Evolutionary conservation across 116 monocot genomes (phyloP).

Genomic region (Iris pallida): DNA sequence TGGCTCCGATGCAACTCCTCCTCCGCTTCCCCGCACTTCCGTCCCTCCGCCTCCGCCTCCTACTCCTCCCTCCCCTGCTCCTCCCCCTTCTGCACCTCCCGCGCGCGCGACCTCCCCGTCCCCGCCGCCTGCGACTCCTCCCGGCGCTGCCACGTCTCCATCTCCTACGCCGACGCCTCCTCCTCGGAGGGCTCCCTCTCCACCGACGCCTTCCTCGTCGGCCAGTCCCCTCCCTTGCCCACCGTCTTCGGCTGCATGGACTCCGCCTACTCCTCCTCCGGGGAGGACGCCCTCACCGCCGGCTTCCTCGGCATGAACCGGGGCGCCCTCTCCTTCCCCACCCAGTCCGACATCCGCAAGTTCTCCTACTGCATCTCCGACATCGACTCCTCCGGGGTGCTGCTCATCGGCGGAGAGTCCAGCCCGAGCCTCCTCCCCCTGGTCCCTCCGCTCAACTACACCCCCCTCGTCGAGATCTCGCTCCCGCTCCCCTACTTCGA

Average conservation of each 20-base stretch:
- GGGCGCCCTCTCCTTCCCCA: constrained; percentile 66
- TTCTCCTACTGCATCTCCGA: constrained; percentile 94
- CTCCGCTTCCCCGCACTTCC: constrained; percentile 23
- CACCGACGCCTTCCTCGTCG: constrained; percentile 54
- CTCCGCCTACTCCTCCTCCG: constrained; percentile 27
- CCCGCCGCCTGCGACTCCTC: constrained; percentile 24
- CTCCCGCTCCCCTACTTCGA: constrained; percentile 94
- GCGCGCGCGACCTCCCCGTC: constrained; percentile 36
- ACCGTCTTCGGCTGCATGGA: constrained; percentile 73
- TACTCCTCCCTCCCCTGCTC: constrained; percentile 51
- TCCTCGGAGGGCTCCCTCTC: constrained; percentile 66
- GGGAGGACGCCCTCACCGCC: constrained; percentile 20
- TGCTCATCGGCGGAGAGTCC: constrained; percentile 53
- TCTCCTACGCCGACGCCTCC: constrained; percentile 86
- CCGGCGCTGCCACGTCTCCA: constrained; percentile 55
- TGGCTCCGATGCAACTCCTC: constrained; percentile 61
- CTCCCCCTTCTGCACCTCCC: constrained; percentile 35
- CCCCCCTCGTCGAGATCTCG: constrained; percentile 62
- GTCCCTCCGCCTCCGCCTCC: constrained; percentile 37
- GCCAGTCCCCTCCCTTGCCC: constrained; percentile 19
- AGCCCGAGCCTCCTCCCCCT: constrained; percentile 14
- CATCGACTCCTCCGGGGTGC: constrained; percentile 50
- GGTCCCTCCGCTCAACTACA: constrained; percentile 89
- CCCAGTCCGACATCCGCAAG: constrained; percentile 50
- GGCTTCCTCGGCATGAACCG: constrained; percentile 94